Evolutionary conservation across 495 filamentous ascomycete genomes (phyloP).

Genomic region (Gamarada debralockiae): DNA sequence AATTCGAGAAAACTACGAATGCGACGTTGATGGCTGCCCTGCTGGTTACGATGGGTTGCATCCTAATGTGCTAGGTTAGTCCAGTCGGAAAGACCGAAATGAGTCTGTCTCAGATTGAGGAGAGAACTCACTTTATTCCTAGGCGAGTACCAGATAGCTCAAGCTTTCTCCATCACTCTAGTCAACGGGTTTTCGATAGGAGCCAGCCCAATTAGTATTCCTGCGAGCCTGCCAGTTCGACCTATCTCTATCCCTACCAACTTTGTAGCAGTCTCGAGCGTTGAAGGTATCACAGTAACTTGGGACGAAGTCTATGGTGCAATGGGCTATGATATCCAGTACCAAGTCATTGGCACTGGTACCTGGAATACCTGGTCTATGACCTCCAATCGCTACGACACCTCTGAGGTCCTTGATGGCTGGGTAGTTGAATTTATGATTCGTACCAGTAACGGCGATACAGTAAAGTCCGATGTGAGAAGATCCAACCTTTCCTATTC

Average conservation of each 20-base stretch:
- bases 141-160: constrained; percentile 7
- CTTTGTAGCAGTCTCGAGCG: background rate
- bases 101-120: background rate
- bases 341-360: background rate
- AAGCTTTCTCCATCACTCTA: constrained; percentile 1
- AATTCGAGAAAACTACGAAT: background rate
- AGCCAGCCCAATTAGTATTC: background rate
- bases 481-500: no score
- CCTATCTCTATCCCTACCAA: background rate
- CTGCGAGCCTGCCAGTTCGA: background rate
- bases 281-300: background rate
- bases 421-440: background rate
- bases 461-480: background rate
- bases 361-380: background rate
- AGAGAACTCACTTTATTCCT: background rate
- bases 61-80: constrained; percentile 32
- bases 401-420: background rate
- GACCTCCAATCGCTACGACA: background rate
- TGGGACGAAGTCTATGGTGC: background rate
- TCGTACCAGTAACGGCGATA: background rate
- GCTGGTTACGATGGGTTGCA: constrained; percentile 35
- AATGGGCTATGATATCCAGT: background rate
- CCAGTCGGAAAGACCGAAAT: background rate
- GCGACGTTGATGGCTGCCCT: constrained; percentile 10
- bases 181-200: background rate